phyloP scores from a whole-genome alignment of 176 grass and related monocot genomes.

The Poa pratensis region DNA sequence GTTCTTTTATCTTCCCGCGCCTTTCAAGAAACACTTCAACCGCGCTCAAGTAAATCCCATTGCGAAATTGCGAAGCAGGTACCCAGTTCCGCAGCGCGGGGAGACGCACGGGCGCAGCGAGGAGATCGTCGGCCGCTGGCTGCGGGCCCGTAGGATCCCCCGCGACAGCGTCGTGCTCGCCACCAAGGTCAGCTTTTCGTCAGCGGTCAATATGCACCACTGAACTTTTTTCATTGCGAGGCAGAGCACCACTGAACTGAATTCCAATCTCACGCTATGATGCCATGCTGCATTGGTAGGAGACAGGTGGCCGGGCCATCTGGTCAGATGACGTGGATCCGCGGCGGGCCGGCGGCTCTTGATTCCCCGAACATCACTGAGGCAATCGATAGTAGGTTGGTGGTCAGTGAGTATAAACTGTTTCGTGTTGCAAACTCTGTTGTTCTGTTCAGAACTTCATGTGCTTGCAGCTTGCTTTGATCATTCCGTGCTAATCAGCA shows the following conservation, averaged over 20 bases:
- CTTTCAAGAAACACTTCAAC: background rate
- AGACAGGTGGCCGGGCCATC: conserved; percentile 80
- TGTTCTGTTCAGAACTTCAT: conserved; percentile 5
- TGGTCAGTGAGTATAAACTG: background rate
- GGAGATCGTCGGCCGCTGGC: conserved; percentile 75
- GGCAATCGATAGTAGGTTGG: conserved; percentile 73
- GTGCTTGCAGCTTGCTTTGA: background rate
- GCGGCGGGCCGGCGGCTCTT: conserved; percentile 61
- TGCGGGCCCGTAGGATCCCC: conserved; percentile 49
- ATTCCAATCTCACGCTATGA: background rate
- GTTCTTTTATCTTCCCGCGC: background rate
- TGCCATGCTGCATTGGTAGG: conserved; percentile 1
- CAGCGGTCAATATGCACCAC: background rate
- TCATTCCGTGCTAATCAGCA: background rate
- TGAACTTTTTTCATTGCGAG: background rate
- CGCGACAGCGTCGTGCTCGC: conserved; percentile 68
- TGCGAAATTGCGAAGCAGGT: conserved; percentile 32
- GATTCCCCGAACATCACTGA: conserved; percentile 69
- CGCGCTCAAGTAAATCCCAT: background rate
- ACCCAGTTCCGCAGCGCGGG: conserved; percentile 77
- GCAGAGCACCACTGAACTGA: background rate
- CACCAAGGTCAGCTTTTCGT: conserved; percentile 60
- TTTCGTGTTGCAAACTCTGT: background rate
- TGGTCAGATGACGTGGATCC: conserved; percentile 91
- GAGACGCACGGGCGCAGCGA: conserved; percentile 79